phyloP scores from a whole-genome alignment of 805 yeast genomes.

The Pichia insulana region DNA sequence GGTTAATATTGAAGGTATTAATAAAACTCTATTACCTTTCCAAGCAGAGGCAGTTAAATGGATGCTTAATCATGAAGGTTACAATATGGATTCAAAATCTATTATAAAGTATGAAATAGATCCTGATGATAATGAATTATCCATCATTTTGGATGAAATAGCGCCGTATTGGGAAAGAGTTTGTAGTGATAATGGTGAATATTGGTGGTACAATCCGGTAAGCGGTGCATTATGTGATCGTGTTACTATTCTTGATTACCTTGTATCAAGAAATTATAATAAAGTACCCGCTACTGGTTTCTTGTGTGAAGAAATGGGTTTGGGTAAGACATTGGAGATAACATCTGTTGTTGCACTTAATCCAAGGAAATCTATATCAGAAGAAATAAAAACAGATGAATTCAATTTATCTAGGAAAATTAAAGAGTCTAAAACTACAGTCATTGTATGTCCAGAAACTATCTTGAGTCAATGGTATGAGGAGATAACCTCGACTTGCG shows the following conservation, averaged over 20 bases:
- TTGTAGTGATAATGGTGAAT: background rate
- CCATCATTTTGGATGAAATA: conserved; percentile 30
- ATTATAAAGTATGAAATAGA: background rate
- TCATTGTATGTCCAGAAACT: conserved; percentile 80
- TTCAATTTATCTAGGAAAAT: conserved; percentile 38
- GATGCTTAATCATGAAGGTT: conserved; percentile 46
- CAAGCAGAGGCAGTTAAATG: conserved; percentile 50
- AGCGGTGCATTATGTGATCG: conserved; percentile 39
- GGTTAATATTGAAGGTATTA: conserved; percentile 13
- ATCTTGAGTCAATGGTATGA: conserved; percentile 80
- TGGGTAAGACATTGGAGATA: conserved; percentile 89
- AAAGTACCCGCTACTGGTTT: conserved; percentile 46
- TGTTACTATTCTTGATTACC: conserved; percentile 23
- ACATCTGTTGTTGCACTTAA: conserved; percentile 57
- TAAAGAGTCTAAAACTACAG: conserved; percentile 54
- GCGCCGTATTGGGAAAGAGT: conserved; percentile 47
- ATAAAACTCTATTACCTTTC: conserved; percentile 29
- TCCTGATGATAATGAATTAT: conserved; percentile 21
- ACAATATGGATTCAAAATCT: conserved; percentile 8
- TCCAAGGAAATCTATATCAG: conserved; percentile 33
- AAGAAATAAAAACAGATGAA: conserved; percentile 26
- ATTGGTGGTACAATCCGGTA: conserved; percentile 40
- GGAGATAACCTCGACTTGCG: conserved; percentile 55
- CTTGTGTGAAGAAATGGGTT: conserved; percentile 93
- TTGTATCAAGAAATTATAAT: conserved; percentile 3